These are phyloP conservation scores for Ceratocystis cacaofunesta DNA, from an alignment of 2,329 filamentous ascomycete genomes.

Conservation along the genomic window DNA sequence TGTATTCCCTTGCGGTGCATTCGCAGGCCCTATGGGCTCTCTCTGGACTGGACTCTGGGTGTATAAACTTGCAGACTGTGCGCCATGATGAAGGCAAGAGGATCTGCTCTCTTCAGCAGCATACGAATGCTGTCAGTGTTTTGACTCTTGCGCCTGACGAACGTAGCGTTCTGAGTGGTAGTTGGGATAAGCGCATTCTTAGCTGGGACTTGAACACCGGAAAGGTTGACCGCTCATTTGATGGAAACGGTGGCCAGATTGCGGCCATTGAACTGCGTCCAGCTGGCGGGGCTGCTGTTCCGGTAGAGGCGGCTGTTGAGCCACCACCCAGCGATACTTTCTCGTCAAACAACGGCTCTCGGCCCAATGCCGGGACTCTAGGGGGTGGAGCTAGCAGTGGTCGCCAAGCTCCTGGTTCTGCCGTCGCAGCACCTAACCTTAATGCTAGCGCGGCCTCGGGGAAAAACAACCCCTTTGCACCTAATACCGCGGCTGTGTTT, in stretches of 20 bases:
- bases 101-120: slow-evolving; percentile 64
- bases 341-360: slow-evolving; percentile 44
- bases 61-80: slow-evolving; percentile 84
- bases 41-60: slow-evolving; percentile 77
- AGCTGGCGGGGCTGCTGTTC: slow-evolving; percentile 57
- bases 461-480: slow-evolving; percentile 13
- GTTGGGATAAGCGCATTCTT: slow-evolving; percentile 88
- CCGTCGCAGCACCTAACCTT: slow-evolving; percentile 18
- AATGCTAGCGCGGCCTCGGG: not conserved
- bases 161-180: slow-evolving; percentile 72
- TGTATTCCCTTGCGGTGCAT: slow-evolving; percentile 87
- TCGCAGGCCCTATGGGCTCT: slow-evolving; percentile 83
- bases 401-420: slow-evolving; percentile 22
- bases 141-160: slow-evolving; percentile 72
- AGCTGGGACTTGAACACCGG: slow-evolving; percentile 95
- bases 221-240: slow-evolving; percentile 58
- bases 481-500: slow-evolving; percentile 20
- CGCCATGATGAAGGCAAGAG: slow-evolving; percentile 89
- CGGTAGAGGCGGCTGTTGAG: slow-evolving; percentile 41
- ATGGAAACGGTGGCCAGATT: slow-evolving; percentile 67
- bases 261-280: slow-evolving; percentile 78
- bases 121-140: slow-evolving; percentile 85
- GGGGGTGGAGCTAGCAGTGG: slow-evolving; percentile 23
- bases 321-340: slow-evolving; percentile 47
- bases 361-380: slow-evolving; percentile 7